phyloP scores from a whole-genome alignment of 495 filamentous ascomycete species.

The Thermothielavioides terrestris region DNA sequence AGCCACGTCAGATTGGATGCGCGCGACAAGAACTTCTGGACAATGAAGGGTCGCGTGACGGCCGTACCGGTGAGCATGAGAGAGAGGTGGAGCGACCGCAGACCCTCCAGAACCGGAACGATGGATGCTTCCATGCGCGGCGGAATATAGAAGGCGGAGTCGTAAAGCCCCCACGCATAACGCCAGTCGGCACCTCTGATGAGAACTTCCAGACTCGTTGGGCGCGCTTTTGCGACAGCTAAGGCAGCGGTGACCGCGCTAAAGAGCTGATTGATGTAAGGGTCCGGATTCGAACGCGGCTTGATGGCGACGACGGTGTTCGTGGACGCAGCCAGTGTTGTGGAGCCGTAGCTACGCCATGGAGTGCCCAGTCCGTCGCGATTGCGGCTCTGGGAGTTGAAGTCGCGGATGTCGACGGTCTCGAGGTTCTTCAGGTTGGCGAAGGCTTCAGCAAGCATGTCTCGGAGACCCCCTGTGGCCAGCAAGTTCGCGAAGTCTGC shows the following conservation, averaged over 20 bases:
- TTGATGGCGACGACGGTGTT: too few relatives aligned
- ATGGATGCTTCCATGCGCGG: slow-evolving; percentile 18
- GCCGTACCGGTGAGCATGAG: background rate
- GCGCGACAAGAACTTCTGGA: slow-evolving; percentile 22
- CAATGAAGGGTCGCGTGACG: background rate
- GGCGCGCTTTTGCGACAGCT: slow-evolving; percentile 23
- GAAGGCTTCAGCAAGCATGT: slow-evolving; percentile 45
- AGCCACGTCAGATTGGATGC: slow-evolving; percentile 28
- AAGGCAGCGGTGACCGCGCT: slow-evolving; percentile 27
- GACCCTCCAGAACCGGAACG: slow-evolving; percentile 21
- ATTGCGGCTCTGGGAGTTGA: slow-evolving; percentile 25
- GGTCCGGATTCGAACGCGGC: background rate
- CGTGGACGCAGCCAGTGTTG: slow-evolving; percentile 16
- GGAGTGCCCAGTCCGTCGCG: slow-evolving; percentile 18
- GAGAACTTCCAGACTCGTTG: slow-evolving; percentile 32
- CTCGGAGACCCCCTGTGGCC: slow-evolving; percentile 29
- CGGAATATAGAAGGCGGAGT: slow-evolving; percentile 31
- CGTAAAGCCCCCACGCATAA: slow-evolving; percentile 6
- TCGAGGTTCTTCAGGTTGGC: slow-evolving; percentile 38
- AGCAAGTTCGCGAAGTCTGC: slow-evolving; percentile 28
- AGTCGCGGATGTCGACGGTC: slow-evolving; percentile 44
- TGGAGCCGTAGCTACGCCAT: slow-evolving; percentile 32
- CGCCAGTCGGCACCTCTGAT: slow-evolving; percentile 9
- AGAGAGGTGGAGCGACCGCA: slow-evolving; percentile 34
- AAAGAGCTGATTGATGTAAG: slow-evolving; percentile 19